Evolutionary conservation across 331 rosid species (phyloP), one percentile per base, ranked within the genome.

Genomic region (Arachis monticola): DNA sequence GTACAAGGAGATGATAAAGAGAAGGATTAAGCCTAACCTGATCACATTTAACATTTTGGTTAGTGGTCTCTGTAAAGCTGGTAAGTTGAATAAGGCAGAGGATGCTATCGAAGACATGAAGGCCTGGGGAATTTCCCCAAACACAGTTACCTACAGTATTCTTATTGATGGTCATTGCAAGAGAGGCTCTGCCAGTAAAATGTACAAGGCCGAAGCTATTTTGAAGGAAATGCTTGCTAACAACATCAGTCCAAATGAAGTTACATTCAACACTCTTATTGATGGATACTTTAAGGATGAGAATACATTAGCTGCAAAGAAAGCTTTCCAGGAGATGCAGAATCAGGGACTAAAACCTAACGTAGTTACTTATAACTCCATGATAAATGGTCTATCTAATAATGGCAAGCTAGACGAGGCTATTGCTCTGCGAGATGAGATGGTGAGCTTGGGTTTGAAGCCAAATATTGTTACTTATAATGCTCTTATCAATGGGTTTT

Each of bases 11-110:
- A 82, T 85, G 73, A 63, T 85, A 47, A 85, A 72, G 57, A 79
- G 86, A 62, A 73, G 84, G 42, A 68, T 85, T 63, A 75, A 58
- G 5, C 88, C 88, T 50, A 64, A 85, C 75, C 51, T 82, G 71
- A 50, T 40, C 70, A 85, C 88, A 44, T 85, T 81, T 59, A 85
- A 85, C 73, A 72, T 72, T 32, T 79, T 67, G 61, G 69, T 85
- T 47, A 75, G 69, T 62, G 88, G 88, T 63, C 83, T 85, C 4
- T 85, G 88, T 72, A 82, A 80, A 82, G 82, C 81, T 63, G 88
- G 86, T 68, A 85, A 79, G 66, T 82, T 85, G 75, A 82, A 67
- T 57, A 85, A 75, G 82, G 88, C 86, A 11, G 80, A 68, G 63
- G 80, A 85, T 79, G 82, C 52, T 79, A 27, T 85, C 3, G 80